Evolutionary conservation across 78 protist genomes (phyloP).

Genomic region (Pelomyxa schiedti): DNA sequence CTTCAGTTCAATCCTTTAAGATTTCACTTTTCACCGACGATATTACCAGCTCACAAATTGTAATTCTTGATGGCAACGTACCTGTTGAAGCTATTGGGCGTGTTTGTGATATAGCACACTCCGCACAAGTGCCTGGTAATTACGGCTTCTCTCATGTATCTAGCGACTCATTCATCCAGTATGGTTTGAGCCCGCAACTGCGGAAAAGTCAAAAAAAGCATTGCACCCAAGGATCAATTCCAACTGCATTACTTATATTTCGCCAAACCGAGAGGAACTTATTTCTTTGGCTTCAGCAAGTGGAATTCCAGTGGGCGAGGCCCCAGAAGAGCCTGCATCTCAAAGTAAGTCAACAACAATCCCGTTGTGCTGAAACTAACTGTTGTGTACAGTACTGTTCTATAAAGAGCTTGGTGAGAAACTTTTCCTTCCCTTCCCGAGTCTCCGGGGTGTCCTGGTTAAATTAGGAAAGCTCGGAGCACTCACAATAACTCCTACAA

Average conservation of each 20-base stretch:
- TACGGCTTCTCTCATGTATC: background rate
- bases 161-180: background rate
- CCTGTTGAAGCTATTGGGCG: background rate
- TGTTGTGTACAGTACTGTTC: too few relatives aligned
- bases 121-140: background rate
- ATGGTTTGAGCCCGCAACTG: background rate
- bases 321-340: too few relatives aligned
- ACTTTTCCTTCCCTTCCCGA: too few relatives aligned
- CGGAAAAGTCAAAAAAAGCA: background rate
- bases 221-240: background rate
- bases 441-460: too few relatives aligned
- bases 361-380: too few relatives aligned
- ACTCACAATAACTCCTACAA: too few relatives aligned
- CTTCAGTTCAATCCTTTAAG: background rate
- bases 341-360: too few relatives aligned
- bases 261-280: background rate
- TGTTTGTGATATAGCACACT: background rate
- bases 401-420: too few relatives aligned
- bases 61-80: background rate
- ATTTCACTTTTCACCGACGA: background rate
- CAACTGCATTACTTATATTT: background rate
- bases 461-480: too few relatives aligned
- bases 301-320: too few relatives aligned
- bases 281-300: background rate
- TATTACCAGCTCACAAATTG: background rate